Percentiles rank a stretch among this genome's conserved stretches.
Evolutionary conservation across 768 basidiomycete genomes (phyloP).

Genomic region (Phanerodontia chrysosporium): DNA sequence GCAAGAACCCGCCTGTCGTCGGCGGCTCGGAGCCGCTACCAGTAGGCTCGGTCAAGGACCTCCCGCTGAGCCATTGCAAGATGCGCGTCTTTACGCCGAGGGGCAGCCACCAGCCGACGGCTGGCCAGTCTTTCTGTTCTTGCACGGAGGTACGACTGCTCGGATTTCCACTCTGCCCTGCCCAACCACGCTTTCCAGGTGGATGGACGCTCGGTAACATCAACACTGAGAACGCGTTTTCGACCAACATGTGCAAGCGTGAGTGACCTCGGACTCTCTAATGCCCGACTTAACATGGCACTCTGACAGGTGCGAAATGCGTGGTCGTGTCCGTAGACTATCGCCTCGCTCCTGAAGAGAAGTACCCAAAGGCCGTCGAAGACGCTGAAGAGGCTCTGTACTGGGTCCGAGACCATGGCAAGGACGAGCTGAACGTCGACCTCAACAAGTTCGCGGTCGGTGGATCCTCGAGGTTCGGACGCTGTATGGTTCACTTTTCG

Average conservation of each 20-base stretch:
- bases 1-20: conserved; percentile 47
- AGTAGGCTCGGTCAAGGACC: conserved; percentile 54
- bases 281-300: neutral
- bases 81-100: conserved; percentile 60
- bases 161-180: neutral
- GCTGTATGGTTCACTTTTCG: neutral
- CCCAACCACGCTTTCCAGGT: conserved; percentile 33
- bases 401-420: conserved; percentile 54
- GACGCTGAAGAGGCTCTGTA: conserved; percentile 64
- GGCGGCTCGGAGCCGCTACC: conserved; percentile 53
- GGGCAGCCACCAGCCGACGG: conserved; percentile 46
- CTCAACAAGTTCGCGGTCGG: conserved; percentile 59
- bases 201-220: conserved; percentile 77
- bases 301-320: conserved; percentile 46
- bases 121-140: conserved; percentile 73
- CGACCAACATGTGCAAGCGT: conserved; percentile 58
- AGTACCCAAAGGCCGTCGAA: conserved; percentile 67
- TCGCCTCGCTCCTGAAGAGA: conserved; percentile 65
- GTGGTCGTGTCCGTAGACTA: conserved; percentile 68
- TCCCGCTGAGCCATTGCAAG: conserved; percentile 45
- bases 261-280: conserved; percentile 12
- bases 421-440: conserved; percentile 43
- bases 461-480: conserved; percentile 66
- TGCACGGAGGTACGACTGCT: conserved; percentile 57
- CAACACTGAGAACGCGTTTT: conserved; percentile 53